Conservation (phyloP, 495 filamentous ascomycete species). For the Cercophora sp. region DNA sequence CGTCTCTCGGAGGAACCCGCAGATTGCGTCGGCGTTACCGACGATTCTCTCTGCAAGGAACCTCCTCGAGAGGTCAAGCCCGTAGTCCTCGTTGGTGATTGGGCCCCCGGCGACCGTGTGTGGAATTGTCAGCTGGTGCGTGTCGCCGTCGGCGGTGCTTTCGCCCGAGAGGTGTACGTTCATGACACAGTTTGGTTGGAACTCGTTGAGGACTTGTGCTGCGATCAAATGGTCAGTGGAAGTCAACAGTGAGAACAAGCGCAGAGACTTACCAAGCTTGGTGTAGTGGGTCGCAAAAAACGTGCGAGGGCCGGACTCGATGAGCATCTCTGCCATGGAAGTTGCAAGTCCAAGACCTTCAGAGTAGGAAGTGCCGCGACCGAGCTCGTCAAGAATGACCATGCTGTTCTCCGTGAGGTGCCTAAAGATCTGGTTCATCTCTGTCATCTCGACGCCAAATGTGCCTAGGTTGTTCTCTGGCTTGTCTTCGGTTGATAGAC, state of each 20-base stretch:
- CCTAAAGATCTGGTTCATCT: constrained; percentile 85
- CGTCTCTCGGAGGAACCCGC: constrained; percentile 52
- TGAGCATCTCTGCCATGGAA: constrained; percentile 78
- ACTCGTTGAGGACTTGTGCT: constrained; percentile 60
- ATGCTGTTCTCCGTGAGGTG: constrained; percentile 72
- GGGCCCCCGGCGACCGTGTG: constrained; percentile 73
- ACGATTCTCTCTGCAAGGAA: constrained; percentile 68
- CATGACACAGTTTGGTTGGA: constrained; percentile 68
- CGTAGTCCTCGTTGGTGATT: constrained; percentile 71
- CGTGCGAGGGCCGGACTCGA: constrained; percentile 69
- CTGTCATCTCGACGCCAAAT: constrained; percentile 91
- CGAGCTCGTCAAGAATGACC: constrained; percentile 89
- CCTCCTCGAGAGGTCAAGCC: constrained; percentile 69
- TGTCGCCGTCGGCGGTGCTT: constrained; percentile 39
- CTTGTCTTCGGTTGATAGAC: constrained; percentile 80
- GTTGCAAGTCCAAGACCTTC: constrained; percentile 90
- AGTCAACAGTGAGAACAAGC: constrained; percentile 3
- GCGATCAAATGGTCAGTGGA: background rate
- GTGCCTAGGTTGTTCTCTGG: constrained; percentile 90
- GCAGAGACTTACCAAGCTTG: constrained; percentile 53
- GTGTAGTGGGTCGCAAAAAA: constrained; percentile 95
- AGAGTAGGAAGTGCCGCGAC: constrained; percentile 81
- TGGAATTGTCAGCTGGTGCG: constrained; percentile 68
- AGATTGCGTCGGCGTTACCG: constrained; percentile 61
- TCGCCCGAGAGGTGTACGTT: constrained; percentile 79